These are phyloP conservation scores for Nymphaea thermarum DNA, from an alignment of 164 flowering plant genomes.

Conservation along the genomic window DNA sequence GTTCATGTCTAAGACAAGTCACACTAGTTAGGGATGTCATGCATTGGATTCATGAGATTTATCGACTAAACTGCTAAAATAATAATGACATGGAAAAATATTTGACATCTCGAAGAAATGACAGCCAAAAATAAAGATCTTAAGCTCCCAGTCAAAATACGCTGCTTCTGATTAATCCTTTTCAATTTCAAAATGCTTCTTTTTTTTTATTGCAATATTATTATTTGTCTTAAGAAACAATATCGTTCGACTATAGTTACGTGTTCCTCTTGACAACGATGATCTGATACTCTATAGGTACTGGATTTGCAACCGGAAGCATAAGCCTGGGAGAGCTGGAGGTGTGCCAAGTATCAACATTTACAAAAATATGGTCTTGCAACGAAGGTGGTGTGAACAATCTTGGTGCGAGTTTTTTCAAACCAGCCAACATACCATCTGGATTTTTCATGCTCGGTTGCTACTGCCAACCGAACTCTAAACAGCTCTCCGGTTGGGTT, in stretches of 20 bases:
- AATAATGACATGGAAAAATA: too few relatives aligned
- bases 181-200: too few relatives aligned
- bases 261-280: background rate
- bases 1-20: too few relatives aligned
- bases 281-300: conserved; percentile 21
- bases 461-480: conserved; percentile 64
- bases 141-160: too few relatives aligned
- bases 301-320: conserved; percentile 56
- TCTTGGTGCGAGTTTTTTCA: conserved; percentile 59
- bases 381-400: conserved; percentile 56
- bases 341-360: conserved; percentile 39
- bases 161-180: too few relatives aligned
- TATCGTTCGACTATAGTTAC: background rate
- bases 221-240: background rate
- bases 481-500: conserved; percentile 53
- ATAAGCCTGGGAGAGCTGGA: conserved; percentile 69
- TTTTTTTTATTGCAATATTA: background rate
- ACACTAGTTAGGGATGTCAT: too few relatives aligned
- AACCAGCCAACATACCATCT: conserved; percentile 44
- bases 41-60: too few relatives aligned
- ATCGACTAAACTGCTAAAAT: too few relatives aligned
- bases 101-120: too few relatives aligned
- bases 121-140: too few relatives aligned
- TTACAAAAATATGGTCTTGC: conserved; percentile 61
- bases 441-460: conserved; percentile 66